Evolutionary conservation across 2,329 filamentous ascomycete species (phyloP), one percentile per base, ranked within the genome.

Genomic region (Curvularia sp.): DNA sequence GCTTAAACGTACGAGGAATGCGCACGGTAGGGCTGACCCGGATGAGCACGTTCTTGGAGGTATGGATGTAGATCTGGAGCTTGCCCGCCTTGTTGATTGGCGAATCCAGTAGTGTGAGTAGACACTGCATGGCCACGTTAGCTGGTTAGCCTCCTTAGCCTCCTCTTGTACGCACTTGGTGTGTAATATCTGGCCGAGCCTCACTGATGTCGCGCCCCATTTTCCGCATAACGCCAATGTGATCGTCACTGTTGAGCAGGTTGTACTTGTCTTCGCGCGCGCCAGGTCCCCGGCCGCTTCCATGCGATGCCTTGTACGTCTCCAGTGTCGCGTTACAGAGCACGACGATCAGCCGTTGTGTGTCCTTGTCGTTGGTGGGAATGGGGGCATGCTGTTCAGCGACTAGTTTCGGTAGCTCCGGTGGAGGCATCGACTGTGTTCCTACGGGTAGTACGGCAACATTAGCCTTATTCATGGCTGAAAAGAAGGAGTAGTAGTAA

Each of bases 151-250:
- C 61, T 24, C 30, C 24, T 31, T 31, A 50, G 44, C 51, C 53
- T 42, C 55, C 49, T 62, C 44, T 35, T 60, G 56, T 46, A 78
- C 86, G 74, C 83, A 97, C 94, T 92, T 98, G 95, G 78, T 99
- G 95, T 46, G 95, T 97, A 73, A 99, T 99, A 79, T 99, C 95
- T 44, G 95, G 95, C 69, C 95, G 88, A 60, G 95, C 95, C 80
- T 99, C 95, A 77, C 93, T 97, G 67, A 99, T 98, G 77, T 99
- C 95, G 70, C 95, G 87, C 77, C 96, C 96, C 94, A 98, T 98
- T 84, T 98, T 99, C 74, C 95, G 90, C 93, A 99, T 97, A 66
- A 98, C 91, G 63, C 95, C 95, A 69, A 99, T 99, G 77, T 99
- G 95, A 80, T 99, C 95, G 75, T 99, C 95, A 79, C 93, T 97